Base-by-base conservation (phyloP, 139 green algal genomes). In the Diplosphaera chodatii region DNA sequence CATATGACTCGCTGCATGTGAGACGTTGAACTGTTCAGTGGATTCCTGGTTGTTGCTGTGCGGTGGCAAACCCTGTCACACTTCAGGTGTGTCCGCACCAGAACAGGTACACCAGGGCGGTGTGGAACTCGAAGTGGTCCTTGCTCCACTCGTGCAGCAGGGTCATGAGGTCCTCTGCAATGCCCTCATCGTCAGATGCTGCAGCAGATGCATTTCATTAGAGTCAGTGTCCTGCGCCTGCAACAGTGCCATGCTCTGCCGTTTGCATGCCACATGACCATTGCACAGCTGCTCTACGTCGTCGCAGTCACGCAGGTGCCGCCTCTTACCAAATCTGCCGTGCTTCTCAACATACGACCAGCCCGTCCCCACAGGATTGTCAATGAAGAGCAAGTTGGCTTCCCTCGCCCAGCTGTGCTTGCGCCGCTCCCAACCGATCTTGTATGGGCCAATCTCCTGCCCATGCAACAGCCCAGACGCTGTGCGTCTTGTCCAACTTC, bases 351-450 rank as follows among this genome's bases (percentile, higher is more conserved):
- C 69, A 15, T 69, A 74, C n/a, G n/a, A 56, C 48, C 66, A 74
- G 41, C 69, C 69, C 4, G 69, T 74, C 32, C 69, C 69, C 3
- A 74, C 69, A 40, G 69, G 69, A n/a, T 74, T 74, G 59, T 74
- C 69, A 18, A 74, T 34, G 55, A 74, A 74, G 32, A 74, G 32
- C 32, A 74, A 23, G 63, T 74, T 64, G n/a, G 69, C 69, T 23
- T 27, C 10, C 13, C 33, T 21, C 29, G 69, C 55, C 69, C 69
- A 74, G 1, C 34, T 56, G 55, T 67, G 55, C 69, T 62, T 62
- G 32, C 69, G 56, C 59, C 25, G 21, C 34, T 64, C 63, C 13
- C 22, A 55, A 22, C 63, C 59, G 25, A 68, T 68, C 8, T 5
- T 32, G 18, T 63, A 56, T 13, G 69, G 69, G 16, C 69, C 69